Base-by-base conservation (phyloP, 2,329 filamentous ascomycete genomes). In the Neonectria sp. region DNA sequence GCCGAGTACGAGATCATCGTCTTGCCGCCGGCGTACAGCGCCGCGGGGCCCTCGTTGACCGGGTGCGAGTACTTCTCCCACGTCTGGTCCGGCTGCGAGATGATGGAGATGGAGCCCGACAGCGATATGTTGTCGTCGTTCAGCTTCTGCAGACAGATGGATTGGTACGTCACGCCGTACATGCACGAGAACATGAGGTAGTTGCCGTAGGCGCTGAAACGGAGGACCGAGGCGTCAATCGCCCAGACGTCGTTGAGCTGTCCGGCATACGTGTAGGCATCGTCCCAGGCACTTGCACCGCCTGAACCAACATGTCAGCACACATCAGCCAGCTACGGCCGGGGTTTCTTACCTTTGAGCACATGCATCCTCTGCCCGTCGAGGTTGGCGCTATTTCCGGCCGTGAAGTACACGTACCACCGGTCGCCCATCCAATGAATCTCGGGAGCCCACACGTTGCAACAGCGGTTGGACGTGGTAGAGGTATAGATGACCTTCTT, bases 381-480 rank as follows among this genome's bases (percentile, higher is more conserved):
- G 3, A 88, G 78, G 68, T 86, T 81, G 4, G 77, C 78, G 9
- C 76, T 77, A 29, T 79, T 80, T 0, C 86, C 85, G 1, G 85
- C 84, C 1, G 86, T 86, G 73, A 88, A 89, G 77, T 89, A 89
- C 55, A 89, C 82, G 68, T 86, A 88, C 86, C 86, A 83, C 21
- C 63, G 67, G 8, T 75, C 76, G 43, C 82, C 79, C 25, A 88
- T 71, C 65, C 83, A 83, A 71, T 88, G 86, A 1, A 87, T 79
- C 72, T 88, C 86, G 2, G 86, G 87, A 0, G 87, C 86, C 87
- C 87, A 89, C 63, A 89, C 83, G 68, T 87, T 88, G 76, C 85
- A 86, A 77, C 84, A 85, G 17, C 85, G 79, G 46, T 77, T 78
- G 7, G 86, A 72, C n/a, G 81, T 83, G 6, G 77, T 79, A 58